Evolutionary conservation across 2,329 filamentous ascomycete genomes (phyloP), one percentile per base, ranked within the genome.

Genomic region (Hypoxylon sp.): DNA sequence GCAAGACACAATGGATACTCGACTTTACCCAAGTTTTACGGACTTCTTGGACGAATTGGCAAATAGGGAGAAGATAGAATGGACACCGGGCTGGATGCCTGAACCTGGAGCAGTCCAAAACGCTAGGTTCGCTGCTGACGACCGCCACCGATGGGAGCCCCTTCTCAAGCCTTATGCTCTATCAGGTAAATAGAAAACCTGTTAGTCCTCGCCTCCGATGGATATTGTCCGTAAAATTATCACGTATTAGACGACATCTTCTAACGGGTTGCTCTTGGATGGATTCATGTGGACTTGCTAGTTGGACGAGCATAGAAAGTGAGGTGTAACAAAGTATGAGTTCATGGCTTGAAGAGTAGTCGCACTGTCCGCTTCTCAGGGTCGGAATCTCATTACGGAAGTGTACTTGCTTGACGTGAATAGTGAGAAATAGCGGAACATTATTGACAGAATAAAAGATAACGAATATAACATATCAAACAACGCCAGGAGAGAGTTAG

Each of bases 1-100:
- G n/a, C 9, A 13, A 50, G 11, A 29, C 0, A 31, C 17, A 10
- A 1, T 13, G 19, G 44, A n/a, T 11, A 5, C 44, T 29, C 42
- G 37, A 22, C 58, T 65, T 37, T 56, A 56, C 44, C 51, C 63
- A 33, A 61, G 63, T 29, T 60, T 61, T 26, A 44, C 33, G 44
- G 14, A 44, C 2, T 52, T 33, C 35, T 17, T 61, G 22, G 14
- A 14, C 10, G 56, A 60, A 29, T 5, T 60, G 3, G 44, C 35
- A 31, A 37, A 8, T 2, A 14, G 33, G 31, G n/a, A 13, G 2
- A 31, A 53, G 9, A n/a, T 50, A 10, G 13, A 17, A 17, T 5
- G 14, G 26, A 50, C 24, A 6, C 14, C 8, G 5, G n/a, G 14
- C 3, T 11, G 22, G 26, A 6, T 11, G 3, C 14, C 47, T 19